phyloP scores from a whole-genome alignment of 345 rosid genomes.

The Alliaria petiolata region DNA sequence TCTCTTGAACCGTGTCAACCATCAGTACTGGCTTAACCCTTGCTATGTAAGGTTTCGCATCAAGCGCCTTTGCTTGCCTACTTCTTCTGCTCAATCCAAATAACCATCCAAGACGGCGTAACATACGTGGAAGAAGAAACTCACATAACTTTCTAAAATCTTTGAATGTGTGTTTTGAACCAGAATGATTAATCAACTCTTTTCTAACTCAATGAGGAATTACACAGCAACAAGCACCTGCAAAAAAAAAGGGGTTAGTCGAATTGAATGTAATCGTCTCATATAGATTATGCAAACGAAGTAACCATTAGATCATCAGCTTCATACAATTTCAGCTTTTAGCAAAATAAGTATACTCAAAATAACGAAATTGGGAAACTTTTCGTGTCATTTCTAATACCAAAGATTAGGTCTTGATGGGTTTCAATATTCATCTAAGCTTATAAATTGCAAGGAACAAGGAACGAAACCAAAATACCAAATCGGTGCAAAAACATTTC shows the following conservation, averaged over 20 bases:
- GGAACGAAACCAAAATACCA: background rate
- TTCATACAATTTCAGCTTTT: background rate
- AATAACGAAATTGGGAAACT: background rate
- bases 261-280: background rate
- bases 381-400: background rate
- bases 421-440: background rate
- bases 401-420: background rate
- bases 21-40: constrained; percentile 52
- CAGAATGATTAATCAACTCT: background rate
- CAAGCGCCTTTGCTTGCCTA: constrained; percentile 39
- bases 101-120: constrained; percentile 51
- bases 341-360: background rate
- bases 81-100: constrained; percentile 40
- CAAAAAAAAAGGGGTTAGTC: background rate
- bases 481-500: background rate
- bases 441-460: background rate
- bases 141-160: constrained; percentile 34
- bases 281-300: background rate
- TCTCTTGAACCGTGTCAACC: constrained; percentile 73
- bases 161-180: background rate
- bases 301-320: background rate
- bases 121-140: constrained; percentile 40
- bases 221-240: constrained; percentile 11
- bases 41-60: constrained; percentile 41
- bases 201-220: background rate